A percentile compares a stretch with the other conserved stretches of the same genome.
phyloP scores from a whole-genome alignment of 495 filamentous ascomycete species.

The Pseudevernia furfuracea region DNA sequence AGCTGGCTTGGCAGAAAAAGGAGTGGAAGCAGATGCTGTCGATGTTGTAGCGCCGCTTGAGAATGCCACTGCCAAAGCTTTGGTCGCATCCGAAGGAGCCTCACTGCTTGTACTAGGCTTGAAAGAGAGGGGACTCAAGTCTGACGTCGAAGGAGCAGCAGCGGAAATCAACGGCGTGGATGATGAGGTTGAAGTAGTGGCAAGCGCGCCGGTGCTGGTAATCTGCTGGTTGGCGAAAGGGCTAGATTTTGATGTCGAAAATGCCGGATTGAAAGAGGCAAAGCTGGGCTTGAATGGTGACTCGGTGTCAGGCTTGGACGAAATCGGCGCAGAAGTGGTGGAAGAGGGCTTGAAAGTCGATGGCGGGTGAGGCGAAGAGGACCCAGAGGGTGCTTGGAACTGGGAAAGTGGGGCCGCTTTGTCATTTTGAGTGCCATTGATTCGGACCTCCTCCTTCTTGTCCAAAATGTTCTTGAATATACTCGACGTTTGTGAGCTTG shows the following conservation, averaged over 20 bases:
- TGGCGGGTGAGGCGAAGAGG: background rate
- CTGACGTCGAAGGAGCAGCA: slow-evolving; percentile 1
- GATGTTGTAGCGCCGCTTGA: slow-evolving; percentile 2
- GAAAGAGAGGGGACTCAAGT: slow-evolving; percentile 15
- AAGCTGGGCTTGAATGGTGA: slow-evolving; percentile 1
- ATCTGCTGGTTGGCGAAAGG: background rate
- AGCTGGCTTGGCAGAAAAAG: background rate
- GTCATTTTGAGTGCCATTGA: background rate
- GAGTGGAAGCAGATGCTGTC: background rate
- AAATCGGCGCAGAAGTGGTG: background rate
- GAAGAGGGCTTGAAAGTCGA: background rate
- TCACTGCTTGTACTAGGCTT: slow-evolving; percentile 26
- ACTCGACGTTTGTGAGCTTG: slow-evolving; percentile 33
- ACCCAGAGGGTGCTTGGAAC: background rate
- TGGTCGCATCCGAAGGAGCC: slow-evolving; percentile 15
- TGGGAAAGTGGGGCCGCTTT: background rate
- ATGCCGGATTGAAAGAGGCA: slow-evolving; percentile 4
- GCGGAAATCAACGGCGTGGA: background rate
- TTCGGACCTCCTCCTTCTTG: slow-evolving; percentile 4
- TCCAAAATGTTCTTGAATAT: slow-evolving; percentile 33
- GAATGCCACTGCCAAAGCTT: slow-evolving; percentile 16
- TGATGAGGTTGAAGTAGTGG: background rate
- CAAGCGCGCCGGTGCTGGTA: background rate
- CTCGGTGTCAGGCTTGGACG: background rate
- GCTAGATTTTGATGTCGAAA: background rate